phyloP scores from a whole-genome alignment of 495 filamentous ascomycete species.

The Aspergillus incahuasiensis region DNA sequence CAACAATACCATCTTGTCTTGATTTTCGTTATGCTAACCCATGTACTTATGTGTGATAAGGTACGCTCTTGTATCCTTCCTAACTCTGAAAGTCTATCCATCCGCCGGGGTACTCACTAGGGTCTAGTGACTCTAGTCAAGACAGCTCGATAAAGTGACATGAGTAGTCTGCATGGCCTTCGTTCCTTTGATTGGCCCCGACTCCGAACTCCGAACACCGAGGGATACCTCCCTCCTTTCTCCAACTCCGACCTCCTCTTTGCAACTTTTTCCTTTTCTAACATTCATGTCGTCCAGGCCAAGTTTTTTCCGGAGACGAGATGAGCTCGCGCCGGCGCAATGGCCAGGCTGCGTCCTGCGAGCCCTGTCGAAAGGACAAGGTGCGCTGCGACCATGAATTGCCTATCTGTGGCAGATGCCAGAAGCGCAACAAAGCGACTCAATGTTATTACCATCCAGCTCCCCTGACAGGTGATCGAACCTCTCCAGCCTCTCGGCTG shows the following conservation, averaged over 20 bases:
- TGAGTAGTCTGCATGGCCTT: too few relatives aligned
- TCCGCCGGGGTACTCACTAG: too few relatives aligned
- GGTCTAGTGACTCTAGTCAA: too few relatives aligned
- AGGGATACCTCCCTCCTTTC: not conserved
- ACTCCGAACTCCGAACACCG: not conserved
- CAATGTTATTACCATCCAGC: conserved; percentile 28
- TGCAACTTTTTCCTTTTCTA: not conserved
- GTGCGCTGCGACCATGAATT: conserved; percentile 42
- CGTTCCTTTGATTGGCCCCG: too few relatives aligned
- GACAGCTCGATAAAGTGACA: too few relatives aligned
- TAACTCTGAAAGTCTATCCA: too few relatives aligned
- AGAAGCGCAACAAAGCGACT: not conserved
- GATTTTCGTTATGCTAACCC: too few relatives aligned
- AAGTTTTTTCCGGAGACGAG: not conserved
- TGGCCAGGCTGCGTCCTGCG: conserved; percentile 43
- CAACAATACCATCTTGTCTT: too few relatives aligned
- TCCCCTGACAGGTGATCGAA: conserved; percentile 25
- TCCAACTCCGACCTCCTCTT: not conserved
- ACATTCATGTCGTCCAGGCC: not conserved
- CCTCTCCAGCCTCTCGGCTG: not conserved
- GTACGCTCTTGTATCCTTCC: too few relatives aligned
- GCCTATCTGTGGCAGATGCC: conserved; percentile 16
- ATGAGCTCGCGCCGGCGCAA: conserved; percentile 32
- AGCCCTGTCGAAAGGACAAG: conserved; percentile 47
- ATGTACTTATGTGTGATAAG: too few relatives aligned